Evolutionary conservation across 148 eudicot genomes (phyloP), one percentile per base, ranked within the genome.

Genomic region (Fagopyrum homotropicum): DNA sequence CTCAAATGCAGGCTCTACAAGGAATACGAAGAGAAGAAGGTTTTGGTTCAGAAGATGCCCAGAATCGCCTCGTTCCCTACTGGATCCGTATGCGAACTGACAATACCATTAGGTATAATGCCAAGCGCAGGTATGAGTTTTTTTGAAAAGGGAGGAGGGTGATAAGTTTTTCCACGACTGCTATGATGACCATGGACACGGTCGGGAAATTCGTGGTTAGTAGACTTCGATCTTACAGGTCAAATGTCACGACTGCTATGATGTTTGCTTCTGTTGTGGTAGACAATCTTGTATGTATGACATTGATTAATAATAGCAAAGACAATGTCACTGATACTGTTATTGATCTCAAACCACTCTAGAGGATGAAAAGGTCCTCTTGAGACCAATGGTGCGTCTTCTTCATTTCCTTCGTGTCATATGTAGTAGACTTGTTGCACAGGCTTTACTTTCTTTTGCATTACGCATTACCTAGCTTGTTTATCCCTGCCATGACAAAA

Each of bases 11-110:
- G 98, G 45, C 84, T 93, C 6, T 93, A 93, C 84, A 93, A 93
- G 81, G 98, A 93, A 75, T 93, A 93, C 75, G 98, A 93, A 81
- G 98, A 93, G 80, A 93, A 93, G 82, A 83, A 92, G 52, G 92
- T 83, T 6, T 81, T 93, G 29, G 98, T 93, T 19, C 98, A 93
- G 88, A 88, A 91, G 82, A 89, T 93, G 17, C 91, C 91, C 83
- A 88, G 97, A 75, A 83, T 93, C 52, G 94, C 26, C 26, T 0
- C 26, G 26, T 22, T 22, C 26, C 26, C 26, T 22, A 22, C 26
- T 22, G 26, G 26, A 22, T 22, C 26, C 26, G 26, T 22, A 22
- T 22, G 26, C 26, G 26, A 22, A 22, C 26, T 22, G 26, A 22
- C 26, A 22, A 22, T 22, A 22, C 26, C 26, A 22, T 22, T 22